Base-by-base conservation (phyloP, 2,329 filamentous ascomycete genomes). In the Diaporthe longicolla region DNA sequence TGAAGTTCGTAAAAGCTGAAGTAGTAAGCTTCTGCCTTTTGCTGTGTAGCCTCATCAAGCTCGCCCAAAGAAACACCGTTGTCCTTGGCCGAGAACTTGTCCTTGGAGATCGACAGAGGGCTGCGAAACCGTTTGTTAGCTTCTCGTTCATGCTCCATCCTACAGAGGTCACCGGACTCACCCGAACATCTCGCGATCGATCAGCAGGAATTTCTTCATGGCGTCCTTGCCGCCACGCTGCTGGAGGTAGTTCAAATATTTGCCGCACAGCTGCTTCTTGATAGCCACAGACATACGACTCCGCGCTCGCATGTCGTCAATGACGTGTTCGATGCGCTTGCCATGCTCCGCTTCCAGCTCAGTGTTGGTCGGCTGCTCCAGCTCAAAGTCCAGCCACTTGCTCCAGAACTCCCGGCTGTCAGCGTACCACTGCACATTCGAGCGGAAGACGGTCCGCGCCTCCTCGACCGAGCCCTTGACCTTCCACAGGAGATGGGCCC, bases 381-480 rank as follows among this genome's bases (percentile, higher is more conserved):
- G 87, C 85, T 99, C 97, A 80, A 99, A 98, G 74, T 93, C 87
- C 71, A 98, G 89, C 87, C 95, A 98, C 79, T 91, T 94, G 78
- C 92, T 88, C 96, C 97, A 99, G 87, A 98, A 98, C 57, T 94
- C 87, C 45, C 92, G 90, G 82, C 95, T 98, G 80, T 97, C 94
- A 2, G 92, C 88, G 81, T 97, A 98, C 87, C 92, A 94, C 80
- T 95, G 92, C 72, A 93, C 89, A 78, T 98, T 96, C 83, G 93
- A 93, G 76, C 91, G 85, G 85, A 96, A 98, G 0, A 98, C 90
- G 70, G 93, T 90, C 37, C 97, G 93, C 52, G 95, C 95, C 79
- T 96, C 94, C 13, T 94, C 92, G 0, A 91, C 87, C 0, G 92
- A 93, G 21, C 94, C 94, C 85, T 96, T 95, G 81, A 93, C 90